These are phyloP conservation scores for Keqinozyma sinolaborantium DNA, from an alignment of 1,139 yeast species.

Conservation along the genomic window DNA sequence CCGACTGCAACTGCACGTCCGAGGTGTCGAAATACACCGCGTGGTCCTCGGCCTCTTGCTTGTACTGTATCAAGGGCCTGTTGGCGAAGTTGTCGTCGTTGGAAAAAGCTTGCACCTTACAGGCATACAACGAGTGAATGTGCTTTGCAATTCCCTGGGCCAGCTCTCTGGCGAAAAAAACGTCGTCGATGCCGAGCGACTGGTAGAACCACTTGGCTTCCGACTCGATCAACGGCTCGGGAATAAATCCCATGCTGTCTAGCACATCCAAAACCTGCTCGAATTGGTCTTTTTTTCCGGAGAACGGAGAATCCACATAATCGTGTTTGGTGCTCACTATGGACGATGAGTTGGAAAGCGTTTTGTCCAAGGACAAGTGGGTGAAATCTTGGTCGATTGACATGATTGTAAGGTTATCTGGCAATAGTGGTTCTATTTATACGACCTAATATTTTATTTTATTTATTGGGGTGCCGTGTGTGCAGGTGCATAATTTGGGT, in stretches of 20 bases:
- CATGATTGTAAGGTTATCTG: too few relatives aligned
- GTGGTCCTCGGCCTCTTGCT: constrained; percentile 75
- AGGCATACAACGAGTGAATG: constrained; percentile 83
- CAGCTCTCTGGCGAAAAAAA: constrained; percentile 84
- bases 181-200: constrained; percentile 84
- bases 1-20: constrained; percentile 30
- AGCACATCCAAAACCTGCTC: constrained; percentile 79
- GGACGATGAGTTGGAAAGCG: constrained; percentile 30
- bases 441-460: too few relatives aligned
- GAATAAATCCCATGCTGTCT: constrained; percentile 84
- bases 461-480: too few relatives aligned
- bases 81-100: constrained; percentile 21
- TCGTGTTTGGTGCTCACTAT: constrained; percentile 45
- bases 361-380: constrained; percentile 20
- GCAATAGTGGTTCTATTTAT: too few relatives aligned
- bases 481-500: too few relatives aligned
- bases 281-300: constrained; percentile 78
- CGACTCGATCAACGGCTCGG: constrained; percentile 77
- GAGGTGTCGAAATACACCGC: constrained; percentile 88
- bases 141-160: constrained; percentile 80
- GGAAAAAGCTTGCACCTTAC: constrained; percentile 85
- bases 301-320: constrained; percentile 71
- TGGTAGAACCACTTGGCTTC: constrained; percentile 92
- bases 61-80: constrained; percentile 63
- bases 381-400: constrained; percentile 20